Evolutionary conservation across 2,329 filamentous ascomycete genomes (phyloP).

Genomic region (Fusarium staphyleae): DNA sequence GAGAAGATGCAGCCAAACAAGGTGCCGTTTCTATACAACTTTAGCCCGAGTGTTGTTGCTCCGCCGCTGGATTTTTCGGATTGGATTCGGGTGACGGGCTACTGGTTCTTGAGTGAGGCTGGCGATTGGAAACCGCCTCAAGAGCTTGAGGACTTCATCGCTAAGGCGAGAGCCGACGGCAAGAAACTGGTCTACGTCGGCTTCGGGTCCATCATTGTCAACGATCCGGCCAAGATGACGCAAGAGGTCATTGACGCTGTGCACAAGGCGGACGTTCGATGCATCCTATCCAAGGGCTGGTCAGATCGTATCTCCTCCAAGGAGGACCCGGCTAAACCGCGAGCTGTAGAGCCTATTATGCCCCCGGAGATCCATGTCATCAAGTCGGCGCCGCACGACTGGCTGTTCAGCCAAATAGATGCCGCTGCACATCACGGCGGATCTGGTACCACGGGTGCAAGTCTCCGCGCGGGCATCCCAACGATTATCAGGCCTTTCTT

Average conservation of each 20-base stretch:
- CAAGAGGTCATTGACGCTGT: conserved; percentile 94
- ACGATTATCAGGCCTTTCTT: conserved; percentile 98
- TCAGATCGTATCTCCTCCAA: conserved; percentile 75
- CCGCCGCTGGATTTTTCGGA: conserved; percentile 95
- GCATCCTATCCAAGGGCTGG: conserved; percentile 96
- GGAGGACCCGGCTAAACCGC: conserved; percentile 54
- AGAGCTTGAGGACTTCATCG: conserved; percentile 82
- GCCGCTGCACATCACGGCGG: conserved; percentile 95
- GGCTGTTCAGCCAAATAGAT: conserved; percentile 93
- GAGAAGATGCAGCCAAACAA: conserved; percentile 96
- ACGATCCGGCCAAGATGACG: conserved; percentile 86
- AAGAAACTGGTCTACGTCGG: conserved; percentile 98
- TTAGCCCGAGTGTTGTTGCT: conserved; percentile 91
- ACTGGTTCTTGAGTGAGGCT: conserved; percentile 94
- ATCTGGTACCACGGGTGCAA: conserved; percentile 92
- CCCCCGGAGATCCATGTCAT: conserved; percentile 86
- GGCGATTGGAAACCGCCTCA: conserved; percentile 73
- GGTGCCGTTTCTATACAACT: conserved; percentile 98
- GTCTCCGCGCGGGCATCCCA: conserved; percentile 86
- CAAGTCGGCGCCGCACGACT: conserved; percentile 91
- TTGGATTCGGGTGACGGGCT: conserved; percentile 96
- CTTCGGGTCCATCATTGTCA: conserved; percentile 94
- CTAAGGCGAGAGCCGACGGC: conserved; percentile 77
- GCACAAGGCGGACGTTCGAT: conserved; percentile 87
- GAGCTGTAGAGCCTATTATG: conserved; percentile 68